Evolutionary conservation across 2,329 filamentous ascomycete species (phyloP).

Genomic region (Metarhizium anisopliae): DNA sequence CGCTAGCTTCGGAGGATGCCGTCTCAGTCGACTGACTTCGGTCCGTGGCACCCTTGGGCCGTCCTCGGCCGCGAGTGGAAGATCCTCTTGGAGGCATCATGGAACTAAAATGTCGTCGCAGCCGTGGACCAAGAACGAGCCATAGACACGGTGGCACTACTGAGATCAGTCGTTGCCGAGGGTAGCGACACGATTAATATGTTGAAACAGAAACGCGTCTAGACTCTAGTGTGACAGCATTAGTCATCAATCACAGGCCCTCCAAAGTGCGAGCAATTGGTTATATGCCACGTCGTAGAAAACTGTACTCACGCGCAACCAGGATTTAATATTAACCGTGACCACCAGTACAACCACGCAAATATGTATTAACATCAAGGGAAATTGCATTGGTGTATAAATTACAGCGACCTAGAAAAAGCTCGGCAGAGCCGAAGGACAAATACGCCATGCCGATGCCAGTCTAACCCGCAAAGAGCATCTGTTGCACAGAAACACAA

Average conservation of each 20-base stretch:
- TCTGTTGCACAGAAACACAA: conserved; percentile 27
- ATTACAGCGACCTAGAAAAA: conserved; percentile 51
- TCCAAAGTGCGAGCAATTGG: too few species aligned
- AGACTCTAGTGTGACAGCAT: not conserved
- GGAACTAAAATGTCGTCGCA: not conserved
- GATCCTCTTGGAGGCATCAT: conserved; percentile 36
- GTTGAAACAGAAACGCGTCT: not conserved
- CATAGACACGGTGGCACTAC: not conserved
- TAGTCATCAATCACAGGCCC: not conserved
- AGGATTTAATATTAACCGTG: too few species aligned
- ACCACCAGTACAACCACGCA: too few species aligned
- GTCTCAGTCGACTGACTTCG: conserved; percentile 14
- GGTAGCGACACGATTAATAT: not conserved
- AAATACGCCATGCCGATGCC: conserved; percentile 40
- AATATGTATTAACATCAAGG: conserved; percentile 22
- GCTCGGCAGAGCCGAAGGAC: conserved; percentile 35
- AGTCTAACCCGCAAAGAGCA: conserved; percentile 38
- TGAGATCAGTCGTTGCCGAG: not conserved
- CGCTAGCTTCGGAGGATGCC: conserved; percentile 19
- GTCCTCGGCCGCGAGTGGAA: conserved; percentile 22
- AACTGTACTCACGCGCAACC: too few species aligned
- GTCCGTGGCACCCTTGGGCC: conserved; percentile 19
- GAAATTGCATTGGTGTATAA: conserved; percentile 53
- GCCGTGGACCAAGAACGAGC: not conserved
- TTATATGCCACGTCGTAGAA: too few species aligned